phyloP scores from a whole-genome alignment of 371 early-diverging fungal species.

The Syncephalis plumigaleata region DNA sequence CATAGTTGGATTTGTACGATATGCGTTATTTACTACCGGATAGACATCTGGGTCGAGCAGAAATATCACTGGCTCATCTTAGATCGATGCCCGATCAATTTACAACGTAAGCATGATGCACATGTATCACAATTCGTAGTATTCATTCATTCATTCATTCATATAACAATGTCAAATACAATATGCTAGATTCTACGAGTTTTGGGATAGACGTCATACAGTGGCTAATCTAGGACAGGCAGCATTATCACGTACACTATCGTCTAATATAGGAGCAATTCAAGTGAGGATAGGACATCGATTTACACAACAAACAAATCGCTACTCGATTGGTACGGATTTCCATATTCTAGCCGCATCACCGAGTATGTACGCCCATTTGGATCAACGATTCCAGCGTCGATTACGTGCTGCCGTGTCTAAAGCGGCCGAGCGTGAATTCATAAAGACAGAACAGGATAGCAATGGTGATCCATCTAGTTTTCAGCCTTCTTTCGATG shows the following conservation, averaged over 20 bases:
- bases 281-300: slow-evolving; percentile 43
- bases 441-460: background rate
- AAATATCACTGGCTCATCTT: slow-evolving; percentile 39
- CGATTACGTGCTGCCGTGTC: background rate
- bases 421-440: background rate
- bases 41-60: slow-evolving; percentile 51
- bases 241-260: slow-evolving; percentile 22
- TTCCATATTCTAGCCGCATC: slow-evolving; percentile 7
- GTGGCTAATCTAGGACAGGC: slow-evolving; percentile 35
- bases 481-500: too few relatives aligned
- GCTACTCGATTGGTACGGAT: background rate
- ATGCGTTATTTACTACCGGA: slow-evolving; percentile 38
- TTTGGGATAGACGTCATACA: slow-evolving; percentile 41
- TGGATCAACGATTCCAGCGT: slow-evolving; percentile 13
- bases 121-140: background rate
- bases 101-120: slow-evolving; percentile 18
- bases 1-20: slow-evolving; percentile 56
- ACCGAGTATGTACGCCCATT: slow-evolving; percentile 14
- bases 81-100: slow-evolving; percentile 46
- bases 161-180: too few relatives aligned
- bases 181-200: slow-evolving; percentile 26
- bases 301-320: slow-evolving; percentile 21
- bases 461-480: slow-evolving; percentile 6
- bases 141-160: background rate
- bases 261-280: slow-evolving; percentile 42